Conservation (phyloP, 2,329 filamentous ascomycete genomes). For the Nigrospora osmanthi region DNA sequence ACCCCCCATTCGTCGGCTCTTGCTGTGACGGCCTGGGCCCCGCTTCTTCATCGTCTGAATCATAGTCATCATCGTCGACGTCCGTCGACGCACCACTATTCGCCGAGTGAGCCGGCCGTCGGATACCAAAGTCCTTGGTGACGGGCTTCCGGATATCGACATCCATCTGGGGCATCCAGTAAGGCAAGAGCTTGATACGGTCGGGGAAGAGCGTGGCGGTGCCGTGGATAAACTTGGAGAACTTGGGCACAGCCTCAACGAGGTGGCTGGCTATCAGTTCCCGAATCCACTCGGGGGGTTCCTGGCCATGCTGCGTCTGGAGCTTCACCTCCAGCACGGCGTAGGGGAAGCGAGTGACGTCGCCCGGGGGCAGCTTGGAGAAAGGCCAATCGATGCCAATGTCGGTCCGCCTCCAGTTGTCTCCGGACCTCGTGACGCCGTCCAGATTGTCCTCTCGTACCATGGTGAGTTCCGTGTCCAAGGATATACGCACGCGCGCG, state of each 20-base stretch:
- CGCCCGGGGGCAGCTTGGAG: constrained; percentile 73
- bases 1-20: constrained; percentile 7
- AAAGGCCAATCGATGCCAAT: constrained; percentile 97
- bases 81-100: constrained; percentile 72
- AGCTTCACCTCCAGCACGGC: constrained; percentile 95
- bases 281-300: constrained; percentile 93
- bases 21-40: constrained; percentile 6
- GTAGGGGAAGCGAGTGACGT: constrained; percentile 89
- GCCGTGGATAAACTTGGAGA: constrained; percentile 98
- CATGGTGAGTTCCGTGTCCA: constrained; percentile 95
- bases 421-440: constrained; percentile 63
- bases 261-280: constrained; percentile 89
- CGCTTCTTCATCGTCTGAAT: constrained; percentile 52
- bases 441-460: constrained; percentile 91
- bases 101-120: constrained; percentile 65
- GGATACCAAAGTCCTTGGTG: constrained; percentile 85
- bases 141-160: constrained; percentile 92
- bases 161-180: constrained; percentile 98
- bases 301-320: constrained; percentile 90
- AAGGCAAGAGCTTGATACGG: constrained; percentile 83
- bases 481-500: constrained; percentile 88
- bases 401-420: constrained; percentile 95
- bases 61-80: constrained; percentile 67
- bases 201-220: constrained; percentile 80
- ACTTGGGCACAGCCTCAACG: constrained; percentile 97